Evolutionary conservation across 768 basidiomycete species (phyloP).

Genomic region (Pleurotus tuber-regium): DNA sequence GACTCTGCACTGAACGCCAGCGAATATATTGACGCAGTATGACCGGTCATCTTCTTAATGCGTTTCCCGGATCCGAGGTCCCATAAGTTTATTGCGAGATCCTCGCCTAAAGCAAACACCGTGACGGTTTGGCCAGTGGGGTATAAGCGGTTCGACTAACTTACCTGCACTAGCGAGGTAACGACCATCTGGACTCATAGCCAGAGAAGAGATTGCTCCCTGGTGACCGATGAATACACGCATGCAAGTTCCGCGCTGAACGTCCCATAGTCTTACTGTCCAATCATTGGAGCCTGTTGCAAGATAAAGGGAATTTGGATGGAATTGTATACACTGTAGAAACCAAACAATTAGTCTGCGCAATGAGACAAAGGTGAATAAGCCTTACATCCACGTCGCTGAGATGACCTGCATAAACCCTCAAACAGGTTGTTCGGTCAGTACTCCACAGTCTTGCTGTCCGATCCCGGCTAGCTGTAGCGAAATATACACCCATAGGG

Average conservation of each 20-base stretch:
- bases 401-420: slow-evolving; percentile 94
- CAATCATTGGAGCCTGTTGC: slow-evolving; percentile 96
- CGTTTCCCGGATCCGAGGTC: slow-evolving; percentile 93
- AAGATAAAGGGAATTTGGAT: slow-evolving; percentile 96
- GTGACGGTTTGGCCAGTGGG: not conserved
- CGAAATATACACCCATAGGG: slow-evolving; percentile 97
- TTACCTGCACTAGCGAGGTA: slow-evolving; percentile 89
- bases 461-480: slow-evolving; percentile 89
- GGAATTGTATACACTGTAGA: slow-evolving; percentile 86
- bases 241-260: slow-evolving; percentile 91
- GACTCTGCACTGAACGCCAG: slow-evolving; percentile 93
- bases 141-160: slow-evolving; percentile 8
- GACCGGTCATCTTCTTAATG: slow-evolving; percentile 96
- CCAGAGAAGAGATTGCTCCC: slow-evolving; percentile 80
- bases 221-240: slow-evolving; percentile 96
- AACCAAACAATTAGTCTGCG: slow-evolving; percentile 6
- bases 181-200: slow-evolving; percentile 90
- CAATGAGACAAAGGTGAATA: slow-evolving; percentile 3
- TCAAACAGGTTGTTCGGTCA: slow-evolving; percentile 79
- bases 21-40: slow-evolving; percentile 85
- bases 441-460: slow-evolving; percentile 97
- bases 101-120: slow-evolving; percentile 57
- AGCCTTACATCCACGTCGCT: slow-evolving; percentile 92
- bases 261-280: slow-evolving; percentile 97
- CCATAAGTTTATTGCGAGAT: slow-evolving; percentile 94